These are phyloP conservation scores for Pyronema domesticum DNA, from an alignment of 495 filamentous ascomycete genomes.

Conservation along the genomic window DNA sequence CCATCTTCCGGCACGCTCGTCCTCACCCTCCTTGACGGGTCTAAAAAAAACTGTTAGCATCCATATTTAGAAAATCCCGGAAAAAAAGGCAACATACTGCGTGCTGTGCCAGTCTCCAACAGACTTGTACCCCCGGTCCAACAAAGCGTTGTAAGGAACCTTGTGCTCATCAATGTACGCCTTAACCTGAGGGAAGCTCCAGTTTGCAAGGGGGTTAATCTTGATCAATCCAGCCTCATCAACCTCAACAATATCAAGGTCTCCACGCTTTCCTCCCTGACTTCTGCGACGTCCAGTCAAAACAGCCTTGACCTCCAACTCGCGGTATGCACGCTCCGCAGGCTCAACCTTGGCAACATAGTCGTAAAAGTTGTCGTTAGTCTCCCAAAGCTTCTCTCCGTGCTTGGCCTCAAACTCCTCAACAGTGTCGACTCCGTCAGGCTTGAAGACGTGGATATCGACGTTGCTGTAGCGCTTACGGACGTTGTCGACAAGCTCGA, in stretches of 20 bases:
- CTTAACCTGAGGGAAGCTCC: conserved; percentile 79
- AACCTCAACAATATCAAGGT: conserved; percentile 75
- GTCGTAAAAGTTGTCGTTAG: conserved; percentile 77
- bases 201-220: conserved; percentile 96
- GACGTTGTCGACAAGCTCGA: conserved; percentile 62
- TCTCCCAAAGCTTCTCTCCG: conserved; percentile 72
- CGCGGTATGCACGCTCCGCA: conserved; percentile 74
- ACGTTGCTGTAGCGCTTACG: conserved; percentile 56
- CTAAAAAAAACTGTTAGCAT: conserved; percentile 23
- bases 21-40: conserved; percentile 75
- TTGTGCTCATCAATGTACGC: conserved; percentile 67
- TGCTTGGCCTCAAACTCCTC: conserved; percentile 65
- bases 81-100: conserved; percentile 24
- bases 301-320: conserved; percentile 77
- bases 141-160: conserved; percentile 82
- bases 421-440: conserved; percentile 46
- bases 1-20: conserved; percentile 94
- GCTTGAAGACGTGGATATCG: conserved; percentile 76
- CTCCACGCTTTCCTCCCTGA: conserved; percentile 83
- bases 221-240: conserved; percentile 89
- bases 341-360: conserved; percentile 96
- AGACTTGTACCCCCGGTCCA: conserved; percentile 89
- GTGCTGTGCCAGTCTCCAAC: conserved; percentile 97
- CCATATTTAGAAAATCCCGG: neutral
- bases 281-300: conserved; percentile 84